Evolutionary conservation across 306 rosid species (phyloP).

Genomic region (Lathyrus tuberosus): DNA sequence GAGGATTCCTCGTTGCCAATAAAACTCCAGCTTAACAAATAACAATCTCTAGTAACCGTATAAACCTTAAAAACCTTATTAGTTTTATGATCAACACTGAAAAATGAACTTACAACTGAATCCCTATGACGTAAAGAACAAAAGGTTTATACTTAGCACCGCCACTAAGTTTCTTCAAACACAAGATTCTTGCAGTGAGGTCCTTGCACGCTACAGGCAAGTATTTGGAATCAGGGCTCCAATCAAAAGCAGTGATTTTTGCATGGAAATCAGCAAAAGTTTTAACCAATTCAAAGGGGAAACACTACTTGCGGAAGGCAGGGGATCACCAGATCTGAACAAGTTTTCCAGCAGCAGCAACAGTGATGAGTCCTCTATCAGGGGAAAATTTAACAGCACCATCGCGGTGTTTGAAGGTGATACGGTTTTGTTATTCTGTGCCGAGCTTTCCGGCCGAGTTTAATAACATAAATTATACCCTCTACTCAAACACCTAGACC

Average conservation of each 20-base stretch:
- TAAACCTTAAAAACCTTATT: slow-evolving; percentile 48
- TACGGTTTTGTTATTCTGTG: slow-evolving; percentile 38
- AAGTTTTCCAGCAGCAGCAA: slow-evolving; percentile 67
- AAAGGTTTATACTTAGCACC: slow-evolving; percentile 52
- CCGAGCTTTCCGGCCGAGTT: no score
- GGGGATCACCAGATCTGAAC: slow-evolving; percentile 92
- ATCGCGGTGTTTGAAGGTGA: slow-evolving; percentile 69
- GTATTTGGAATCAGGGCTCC: slow-evolving; percentile 79
- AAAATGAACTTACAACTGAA: slow-evolving; percentile 69
- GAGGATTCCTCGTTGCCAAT: slow-evolving; percentile 38
- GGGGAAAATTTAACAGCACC: slow-evolving; percentile 69
- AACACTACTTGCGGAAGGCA: slow-evolving; percentile 62
- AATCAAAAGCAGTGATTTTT: slow-evolving; percentile 64
- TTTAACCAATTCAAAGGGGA: slow-evolving; percentile 70
- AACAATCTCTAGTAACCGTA: slow-evolving; percentile 70
- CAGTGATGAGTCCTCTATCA: slow-evolving; percentile 62
- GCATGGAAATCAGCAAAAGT: slow-evolving; percentile 69
- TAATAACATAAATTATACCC: background rate
- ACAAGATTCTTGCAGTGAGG: slow-evolving; percentile 68
- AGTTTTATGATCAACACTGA: slow-evolving; percentile 66
- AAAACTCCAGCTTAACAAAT: slow-evolving; percentile 70
- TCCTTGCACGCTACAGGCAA: slow-evolving; percentile 82
- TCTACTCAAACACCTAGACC: slow-evolving; percentile 3
- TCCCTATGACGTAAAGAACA: slow-evolving; percentile 83
- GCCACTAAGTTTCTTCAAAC: slow-evolving; percentile 47